Evolutionary conservation across 1,139 yeast genomes (phyloP).

Genomic region (Wickerhamomyces sp.): DNA sequence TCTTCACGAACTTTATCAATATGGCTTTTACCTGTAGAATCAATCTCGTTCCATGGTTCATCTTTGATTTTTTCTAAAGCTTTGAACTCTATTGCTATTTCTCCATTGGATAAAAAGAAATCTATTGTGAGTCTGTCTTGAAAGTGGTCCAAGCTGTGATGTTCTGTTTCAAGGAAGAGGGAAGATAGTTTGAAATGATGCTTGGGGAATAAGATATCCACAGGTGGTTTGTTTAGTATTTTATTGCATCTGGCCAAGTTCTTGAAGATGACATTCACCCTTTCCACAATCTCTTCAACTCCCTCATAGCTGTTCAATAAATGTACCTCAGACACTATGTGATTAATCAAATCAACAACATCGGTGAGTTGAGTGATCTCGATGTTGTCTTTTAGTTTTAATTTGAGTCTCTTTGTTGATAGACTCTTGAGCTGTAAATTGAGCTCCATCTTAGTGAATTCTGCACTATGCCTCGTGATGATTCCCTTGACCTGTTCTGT

Average conservation of each 20-base stretch:
- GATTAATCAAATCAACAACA: constrained; percentile 9
- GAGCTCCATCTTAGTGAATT: constrained; percentile 14
- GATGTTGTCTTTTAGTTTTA: constrained; percentile 6
- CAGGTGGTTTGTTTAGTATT: constrained; percentile 17
- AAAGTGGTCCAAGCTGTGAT: constrained; percentile 9
- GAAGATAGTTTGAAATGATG: constrained; percentile 11
- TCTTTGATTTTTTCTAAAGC: constrained; percentile 21
- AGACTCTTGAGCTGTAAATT: constrained; percentile 13
- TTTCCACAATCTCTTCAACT: constrained; percentile 5
- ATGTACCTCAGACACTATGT: constrained; percentile 8
- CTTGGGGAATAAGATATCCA: constrained; percentile 17
- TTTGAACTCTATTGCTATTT: constrained; percentile 20
- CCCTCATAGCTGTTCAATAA: constrained; percentile 7
- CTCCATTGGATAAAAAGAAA: constrained; percentile 18
- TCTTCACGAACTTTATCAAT: constrained; percentile 23
- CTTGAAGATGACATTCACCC: constrained; percentile 27
- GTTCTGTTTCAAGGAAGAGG: constrained; percentile 12
- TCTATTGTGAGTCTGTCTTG: constrained; percentile 19
- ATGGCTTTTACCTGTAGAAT: constrained; percentile 27
- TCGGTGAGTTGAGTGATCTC: constrained; percentile 9
- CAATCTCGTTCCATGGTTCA: constrained; percentile 31
- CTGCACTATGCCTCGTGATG: constrained; percentile 12
- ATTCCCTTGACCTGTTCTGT: constrained; percentile 23
- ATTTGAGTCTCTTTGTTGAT: constrained; percentile 11
- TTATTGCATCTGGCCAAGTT: constrained; percentile 29